Conservation (phyloP, 2,329 filamentous ascomycete species). For the Aspergillus udagawae region DNA sequence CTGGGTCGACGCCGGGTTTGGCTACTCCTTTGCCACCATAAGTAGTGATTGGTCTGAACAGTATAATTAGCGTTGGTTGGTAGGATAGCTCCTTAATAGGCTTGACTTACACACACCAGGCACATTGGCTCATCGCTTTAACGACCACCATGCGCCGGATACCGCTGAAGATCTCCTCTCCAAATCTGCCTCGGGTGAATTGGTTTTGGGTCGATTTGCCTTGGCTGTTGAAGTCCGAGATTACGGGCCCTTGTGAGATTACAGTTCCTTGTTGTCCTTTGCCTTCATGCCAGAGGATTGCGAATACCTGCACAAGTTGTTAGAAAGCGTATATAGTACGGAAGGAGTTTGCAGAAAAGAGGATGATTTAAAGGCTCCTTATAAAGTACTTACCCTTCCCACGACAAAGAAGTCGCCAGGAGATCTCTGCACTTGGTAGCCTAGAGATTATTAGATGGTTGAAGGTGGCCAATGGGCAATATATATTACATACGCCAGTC, state of each 20-base stretch:
- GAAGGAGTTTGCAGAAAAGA: background rate
- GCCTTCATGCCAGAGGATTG: slow-evolving; percentile 30
- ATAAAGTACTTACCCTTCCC: background rate
- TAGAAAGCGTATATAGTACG: background rate
- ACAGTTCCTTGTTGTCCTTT: slow-evolving; percentile 13
- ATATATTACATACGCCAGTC: slow-evolving; percentile 10
- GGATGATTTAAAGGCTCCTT: background rate
- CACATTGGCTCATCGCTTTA: slow-evolving; percentile 24
- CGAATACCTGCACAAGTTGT: slow-evolving; percentile 22
- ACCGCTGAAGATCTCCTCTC: slow-evolving; percentile 23
- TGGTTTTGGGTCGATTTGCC: slow-evolving; percentile 12
- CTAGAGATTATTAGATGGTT: background rate
- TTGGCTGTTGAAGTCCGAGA: slow-evolving; percentile 9
- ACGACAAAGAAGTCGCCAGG: background rate
- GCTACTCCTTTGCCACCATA: slow-evolving; percentile 34
- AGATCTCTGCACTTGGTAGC: background rate
- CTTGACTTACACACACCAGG: slow-evolving; percentile 32
- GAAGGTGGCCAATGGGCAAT: background rate
- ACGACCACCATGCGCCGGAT: slow-evolving; percentile 34
- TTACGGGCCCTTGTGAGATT: slow-evolving; percentile 7
- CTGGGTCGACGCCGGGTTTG: slow-evolving; percentile 33
- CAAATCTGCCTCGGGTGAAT: slow-evolving; percentile 9
- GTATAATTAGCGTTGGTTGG: background rate
- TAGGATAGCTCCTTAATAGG: background rate
- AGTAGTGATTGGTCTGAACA: slow-evolving; percentile 36